Base-by-base conservation (phyloP, 768 basidiomycete genomes). In the Sporobolomyces pararoseus region DNA sequence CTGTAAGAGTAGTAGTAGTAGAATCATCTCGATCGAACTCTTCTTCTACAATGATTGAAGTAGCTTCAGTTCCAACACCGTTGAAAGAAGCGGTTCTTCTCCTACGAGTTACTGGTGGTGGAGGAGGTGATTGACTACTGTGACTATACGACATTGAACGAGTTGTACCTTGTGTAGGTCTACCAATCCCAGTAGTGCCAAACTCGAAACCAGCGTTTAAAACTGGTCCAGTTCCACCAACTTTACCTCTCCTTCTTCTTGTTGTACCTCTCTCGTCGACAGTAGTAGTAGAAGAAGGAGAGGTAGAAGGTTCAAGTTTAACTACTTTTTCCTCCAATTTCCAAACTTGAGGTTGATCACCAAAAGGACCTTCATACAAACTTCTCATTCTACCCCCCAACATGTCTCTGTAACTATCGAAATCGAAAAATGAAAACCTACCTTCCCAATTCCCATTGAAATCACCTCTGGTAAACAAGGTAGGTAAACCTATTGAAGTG, bases 311-410 rank as follows among this genome's bases (percentile, higher is more conserved):
- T 46, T 57, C 57, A 37, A 73, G 49, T 34, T 60, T 44, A 1
- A 76, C 63, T 55, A 76, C 42, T 49, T 67, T 37, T 42, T 75
- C 50, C 58, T 75, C 76, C 31, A 96, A 80, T 76, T 87, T 88
- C 91, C 92, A 95, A 0, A 91, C 91, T 77, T 96, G 93, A 23
- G 85, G 86, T 78, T 97, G 92, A 74, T 88, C 85, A 1, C 88
- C 90, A 32, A 90, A 86, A 55, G 87, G 82, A 52, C 88, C 87
- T 50, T 86, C 85, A 74, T 89, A 86, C n/a, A 95, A 80, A 13
- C 84, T 81, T 0, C 83, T 78, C 5, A 75, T 75, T 46, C 79
- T 75, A 1, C 81, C 81, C 27, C 77, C 78, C 14, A 82, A 74
- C 80, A 81, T 82, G 66, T 79, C 80, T 54, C 80, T 82, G 66